Evolutionary conservation across 345 rosid genomes (phyloP), one percentile per base, ranked within the genome.

Genomic region (Pistacia atlantica): DNA sequence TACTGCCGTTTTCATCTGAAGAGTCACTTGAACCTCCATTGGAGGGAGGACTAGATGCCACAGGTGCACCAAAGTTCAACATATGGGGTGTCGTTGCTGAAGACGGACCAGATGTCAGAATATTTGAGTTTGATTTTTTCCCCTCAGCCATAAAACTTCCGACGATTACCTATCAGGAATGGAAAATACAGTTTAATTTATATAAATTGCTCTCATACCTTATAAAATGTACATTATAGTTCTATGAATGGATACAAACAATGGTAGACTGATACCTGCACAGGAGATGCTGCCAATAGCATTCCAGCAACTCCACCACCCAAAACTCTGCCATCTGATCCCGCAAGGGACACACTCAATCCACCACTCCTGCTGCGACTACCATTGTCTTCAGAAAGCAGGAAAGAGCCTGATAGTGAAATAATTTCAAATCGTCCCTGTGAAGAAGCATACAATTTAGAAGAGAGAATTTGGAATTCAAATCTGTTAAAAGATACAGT

Each of bases 381-480:
- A 57, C 88, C 90, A 80, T 88, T 87, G 48, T 80, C 80, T 8
- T 92, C 97, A 33, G 88, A 82, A 82, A 80, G 81, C 68, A 81
- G 75, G 77, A 88, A 89, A 28, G 95, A 88, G 51, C 99, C 99
- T 28, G 98, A 82, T 22, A 96, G 83, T 65, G 95, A 88, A 72
- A 96, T 85, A 61, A 96, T 96, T 81, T 93, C 97, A 79, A 80
- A 96, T 20, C 84, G 88, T 55, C 99, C 98, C 99, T 96, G 87
- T 65, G 85, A 80, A 74, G 35, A 48, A 77, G 37, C 25, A 49
- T 17, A 72, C 11, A 71, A 75, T 14, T 11, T 31, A 45, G 14
- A 18, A 65, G 61, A 31, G 63, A 49, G 66, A 68, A 52, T 42
- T 42, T 37, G 25, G 37, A 65, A 65, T 60, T 11, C 45, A 75